Percentiles rank a stretch among this genome's conserved stretches.
These are phyloP conservation scores for Solanum aculeatissimum DNA, from an alignment of 305 asterid genomes.

Conservation along the genomic window DNA sequence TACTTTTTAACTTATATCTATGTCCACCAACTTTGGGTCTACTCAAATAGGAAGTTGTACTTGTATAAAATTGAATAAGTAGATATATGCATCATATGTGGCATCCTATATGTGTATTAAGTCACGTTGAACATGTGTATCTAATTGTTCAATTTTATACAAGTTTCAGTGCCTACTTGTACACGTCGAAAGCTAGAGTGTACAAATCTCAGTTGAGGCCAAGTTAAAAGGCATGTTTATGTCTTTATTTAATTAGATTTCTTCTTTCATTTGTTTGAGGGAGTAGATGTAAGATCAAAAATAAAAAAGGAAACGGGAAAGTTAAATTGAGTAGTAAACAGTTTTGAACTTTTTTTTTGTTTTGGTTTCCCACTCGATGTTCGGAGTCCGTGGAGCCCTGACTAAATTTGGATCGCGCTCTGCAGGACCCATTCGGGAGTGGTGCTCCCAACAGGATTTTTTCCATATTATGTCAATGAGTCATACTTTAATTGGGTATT, in stretches of 20 bases:
- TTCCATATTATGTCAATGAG: too few relatives aligned
- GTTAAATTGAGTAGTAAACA: neutral
- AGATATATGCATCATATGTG: neutral
- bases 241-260: neutral
- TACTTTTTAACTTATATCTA: neutral
- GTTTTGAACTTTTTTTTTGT: too few relatives aligned
- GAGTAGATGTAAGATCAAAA: neutral
- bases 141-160: neutral
- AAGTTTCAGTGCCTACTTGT: neutral
- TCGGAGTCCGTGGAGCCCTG: too few relatives aligned
- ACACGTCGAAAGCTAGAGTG: neutral
- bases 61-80: neutral
- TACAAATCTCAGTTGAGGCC: neutral
- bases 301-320: neutral
- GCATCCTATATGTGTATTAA: neutral
- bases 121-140: neutral
- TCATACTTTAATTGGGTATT: neutral
- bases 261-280: neutral
- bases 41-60: too few relatives aligned
- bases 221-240: neutral
- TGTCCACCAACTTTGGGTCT: neutral
- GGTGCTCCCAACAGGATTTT: too few relatives aligned
- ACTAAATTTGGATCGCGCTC: too few relatives aligned
- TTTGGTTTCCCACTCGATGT: too few relatives aligned
- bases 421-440: too few relatives aligned